Base-by-base conservation (phyloP, 306 rosid species). In the Castanea mollissima region DNA sequence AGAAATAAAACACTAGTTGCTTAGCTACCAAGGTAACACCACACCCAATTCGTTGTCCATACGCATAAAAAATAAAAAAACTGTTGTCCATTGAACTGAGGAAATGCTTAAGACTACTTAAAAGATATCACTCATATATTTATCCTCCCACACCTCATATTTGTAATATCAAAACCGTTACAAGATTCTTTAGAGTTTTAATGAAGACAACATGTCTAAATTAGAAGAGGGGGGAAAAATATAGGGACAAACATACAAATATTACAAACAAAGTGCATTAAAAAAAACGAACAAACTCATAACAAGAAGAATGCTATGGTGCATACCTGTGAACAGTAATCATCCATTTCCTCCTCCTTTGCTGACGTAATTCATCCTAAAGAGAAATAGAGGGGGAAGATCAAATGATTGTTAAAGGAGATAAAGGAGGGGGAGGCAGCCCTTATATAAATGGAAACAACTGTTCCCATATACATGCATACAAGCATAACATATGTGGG, bases 271-370 rank as follows among this genome's bases (percentile, higher is more conserved):
- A 12, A 21, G 46, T 29, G 2, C 18, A 20, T 18, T 44, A 5
- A 29, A 44, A 27, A 27, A 27, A 58, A 79, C 29, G 70, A 23
- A 86, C 74, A 70, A 74, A 60, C 60, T 38, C 11, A 79, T 69
- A 20, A 59, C 62, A 34, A 54, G 34, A 74, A 79, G 75, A n/a
- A 81, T 73, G 76, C 52, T 63, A 71, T 27, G n/a, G 55, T 49
- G 62, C 77, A 79, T 72, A 95, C 99, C 94, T 89, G 91, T 9
- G 99, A 96, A 80, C 96, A 93, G 85, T 93, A 90, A 87, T 96
- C 97, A 78, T 96, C 98, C 93, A 91, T 90, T 85, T 90, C 90
- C 88, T 96, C 99, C 90, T 96, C 99, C 91, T 92, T 80, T 81
- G 92, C 83, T 93, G 99, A 76, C 96, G 88, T 81, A 96, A 69